These are phyloP conservation scores for Athelia sp. DNA, from an alignment of 1,284 basidiomycete species.

Conservation along the genomic window DNA sequence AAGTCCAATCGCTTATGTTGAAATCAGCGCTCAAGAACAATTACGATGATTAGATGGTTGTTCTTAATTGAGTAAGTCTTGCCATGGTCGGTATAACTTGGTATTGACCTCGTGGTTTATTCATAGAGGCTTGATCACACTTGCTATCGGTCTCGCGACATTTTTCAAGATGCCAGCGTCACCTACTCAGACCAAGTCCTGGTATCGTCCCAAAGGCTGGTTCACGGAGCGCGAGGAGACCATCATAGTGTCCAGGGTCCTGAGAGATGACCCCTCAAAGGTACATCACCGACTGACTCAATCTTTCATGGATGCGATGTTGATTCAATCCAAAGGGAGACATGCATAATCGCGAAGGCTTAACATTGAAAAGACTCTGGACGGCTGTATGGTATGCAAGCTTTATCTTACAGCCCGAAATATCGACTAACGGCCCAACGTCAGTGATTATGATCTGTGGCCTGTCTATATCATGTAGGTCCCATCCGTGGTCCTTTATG, in stretches of 20 bases:
- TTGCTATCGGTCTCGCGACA: slow-evolving; percentile 51
- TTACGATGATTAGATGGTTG: slow-evolving; percentile 24
- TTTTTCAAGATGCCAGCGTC: slow-evolving; percentile 70
- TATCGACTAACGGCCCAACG: too few species aligned
- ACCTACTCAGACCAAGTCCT: slow-evolving; percentile 62
- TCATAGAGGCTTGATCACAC: slow-evolving; percentile 42
- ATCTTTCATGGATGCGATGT: background rate
- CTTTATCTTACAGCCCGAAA: too few species aligned
- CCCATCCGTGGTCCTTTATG: background rate
- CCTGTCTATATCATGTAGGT: slow-evolving; percentile 57
- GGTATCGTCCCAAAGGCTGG: slow-evolving; percentile 70
- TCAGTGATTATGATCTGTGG: slow-evolving; percentile 61
- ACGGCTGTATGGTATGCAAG: slow-evolving; percentile 32
- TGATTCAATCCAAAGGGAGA: slow-evolving; percentile 32
- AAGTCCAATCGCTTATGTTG: slow-evolving; percentile 15
- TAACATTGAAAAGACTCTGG: slow-evolving; percentile 52
- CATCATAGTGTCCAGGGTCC: slow-evolving; percentile 54
- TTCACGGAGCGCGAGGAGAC: slow-evolving; percentile 54
- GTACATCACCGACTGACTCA: slow-evolving; percentile 16
- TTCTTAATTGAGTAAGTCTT: slow-evolving; percentile 42
- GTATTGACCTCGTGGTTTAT: background rate
- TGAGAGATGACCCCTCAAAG: slow-evolving; percentile 70
- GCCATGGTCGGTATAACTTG: background rate
- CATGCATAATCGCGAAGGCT: slow-evolving; percentile 77
- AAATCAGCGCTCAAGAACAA: background rate